Base-by-base conservation (phyloP, 352 stramenopile species). In the Elongisporangium undulatum region DNA sequence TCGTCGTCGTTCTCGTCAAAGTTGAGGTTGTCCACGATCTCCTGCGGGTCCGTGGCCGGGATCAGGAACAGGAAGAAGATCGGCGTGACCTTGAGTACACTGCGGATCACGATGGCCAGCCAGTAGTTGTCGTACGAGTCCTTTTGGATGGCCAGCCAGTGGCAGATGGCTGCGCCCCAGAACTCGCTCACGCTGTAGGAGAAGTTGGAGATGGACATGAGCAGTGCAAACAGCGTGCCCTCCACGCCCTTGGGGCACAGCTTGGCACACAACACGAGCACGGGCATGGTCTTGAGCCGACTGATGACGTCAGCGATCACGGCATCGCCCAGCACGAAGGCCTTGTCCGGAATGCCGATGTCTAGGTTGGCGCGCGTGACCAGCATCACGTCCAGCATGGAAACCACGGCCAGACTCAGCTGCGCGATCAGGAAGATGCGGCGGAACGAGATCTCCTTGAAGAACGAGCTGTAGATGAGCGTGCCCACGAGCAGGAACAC, bases 191-290 rank as follows among this genome's bases (percentile, higher is more conserved):
- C 70, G 38, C 93, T 96, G 49, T 79, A 90, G 22, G 92, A 96
- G 54, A 96, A 95, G 77, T 99, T 99, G 62, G 95, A 98, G 59
- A 99, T 98, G 0, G 87, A 97, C 96, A 99, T 99, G 53, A 99
- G 77, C 48, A 97, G 81, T 6, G 96, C 96, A 80, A 99, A 99
- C 10, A 99, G 72, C 12, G 97, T 98, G 34, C 95, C 96, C 68
- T 99, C 96, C 21, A 99, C 85, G 45, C 96, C 96, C 52, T 89
- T 90, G 9, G 96, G 96, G 59, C 96, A 99, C 21, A 99, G 67
- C 56, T 92, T 92, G 10, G 95, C 92, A 41, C 95, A 97, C 9
- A 99, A 77, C 19, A 98, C 94, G 45, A 99, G 79, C 45, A 96
- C 96, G 3, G 96, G 96, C 72, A 99, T 95, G 5, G 82, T 89